Conservation (phyloP, 116 monocot genomes). For the Papilionanthe hybrid region DNA sequence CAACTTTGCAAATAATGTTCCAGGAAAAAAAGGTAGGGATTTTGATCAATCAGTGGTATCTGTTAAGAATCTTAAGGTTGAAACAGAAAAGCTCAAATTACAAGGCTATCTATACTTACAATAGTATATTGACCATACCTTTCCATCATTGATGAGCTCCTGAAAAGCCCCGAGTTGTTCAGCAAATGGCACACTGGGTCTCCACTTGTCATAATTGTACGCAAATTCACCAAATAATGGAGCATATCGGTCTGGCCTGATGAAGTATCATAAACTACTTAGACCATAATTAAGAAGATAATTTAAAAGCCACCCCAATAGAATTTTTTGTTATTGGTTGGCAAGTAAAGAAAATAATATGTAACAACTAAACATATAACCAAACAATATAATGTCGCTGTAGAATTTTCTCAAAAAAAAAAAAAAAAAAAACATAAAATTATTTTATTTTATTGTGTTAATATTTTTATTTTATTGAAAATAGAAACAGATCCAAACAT, state of each 20-base stretch:
- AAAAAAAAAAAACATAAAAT: too few species aligned
- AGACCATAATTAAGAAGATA: not conserved
- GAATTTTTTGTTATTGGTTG: not conserved
- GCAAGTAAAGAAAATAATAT: too few species aligned
- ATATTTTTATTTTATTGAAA: too few species aligned
- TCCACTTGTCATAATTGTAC: conserved; percentile 79
- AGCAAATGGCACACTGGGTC: conserved; percentile 71
- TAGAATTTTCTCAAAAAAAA: too few species aligned
- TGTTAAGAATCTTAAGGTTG: not conserved
- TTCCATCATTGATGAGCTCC: conserved; percentile 78
- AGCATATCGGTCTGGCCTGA: conserved; percentile 96
- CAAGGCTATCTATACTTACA: too few species aligned
- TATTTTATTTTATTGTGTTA: too few species aligned
- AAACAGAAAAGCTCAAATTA: not conserved
- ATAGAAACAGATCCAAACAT: too few species aligned
- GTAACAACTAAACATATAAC: not conserved
- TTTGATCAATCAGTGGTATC: not conserved
- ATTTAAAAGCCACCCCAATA: not conserved
- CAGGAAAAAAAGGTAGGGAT: not conserved
- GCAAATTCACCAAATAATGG: conserved; percentile 75
- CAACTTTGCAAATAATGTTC: not conserved
- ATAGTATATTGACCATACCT: conserved; percentile 33
- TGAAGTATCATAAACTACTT: not conserved
- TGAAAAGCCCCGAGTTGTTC: conserved; percentile 84
- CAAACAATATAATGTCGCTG: not conserved